Percentiles rank a stretch among this genome's conserved stretches.
Conservation (phyloP, 371 early-diverging fungal genomes). For the Mucor circinelloides region DNA sequence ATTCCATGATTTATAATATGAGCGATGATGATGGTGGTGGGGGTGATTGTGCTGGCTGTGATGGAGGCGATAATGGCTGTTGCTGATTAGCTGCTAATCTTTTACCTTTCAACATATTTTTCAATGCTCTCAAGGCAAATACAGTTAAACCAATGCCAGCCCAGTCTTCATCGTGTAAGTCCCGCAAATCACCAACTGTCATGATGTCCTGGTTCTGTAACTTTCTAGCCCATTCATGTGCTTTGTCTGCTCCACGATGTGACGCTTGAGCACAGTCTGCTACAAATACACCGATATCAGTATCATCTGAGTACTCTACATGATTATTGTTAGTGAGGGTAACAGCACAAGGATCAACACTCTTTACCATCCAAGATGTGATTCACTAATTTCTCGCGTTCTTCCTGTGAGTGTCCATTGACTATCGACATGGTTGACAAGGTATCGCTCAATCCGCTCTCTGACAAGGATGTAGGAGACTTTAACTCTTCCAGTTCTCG, state of each 20-base stretch:
- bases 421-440: not conserved
- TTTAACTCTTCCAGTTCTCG: slow-evolving; percentile 30
- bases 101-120: slow-evolving; percentile 76
- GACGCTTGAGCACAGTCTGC: slow-evolving; percentile 67
- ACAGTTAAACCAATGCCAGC: slow-evolving; percentile 80
- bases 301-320: slow-evolving; percentile 65
- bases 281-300: slow-evolving; percentile 73
- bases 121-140: slow-evolving; percentile 85
- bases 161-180: slow-evolving; percentile 84
- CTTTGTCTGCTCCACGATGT: slow-evolving; percentile 75
- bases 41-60: not conserved
- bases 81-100: slow-evolving; percentile 25
- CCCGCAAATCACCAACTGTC: slow-evolving; percentile 82
- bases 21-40: slow-evolving; percentile 1
- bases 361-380: slow-evolving; percentile 30
- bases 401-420: slow-evolving; percentile 3
- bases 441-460: slow-evolving; percentile 2
- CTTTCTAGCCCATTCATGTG: slow-evolving; percentile 74
- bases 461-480: not conserved
- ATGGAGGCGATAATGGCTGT: slow-evolving; percentile 2
- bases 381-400: slow-evolving; percentile 21
- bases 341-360: not conserved
- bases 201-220: slow-evolving; percentile 79
- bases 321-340: not conserved
- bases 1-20: not conserved